Evolutionary conservation across 495 filamentous ascomycete species (phyloP), one percentile per base, ranked within the genome.

Genomic region (Tuber calosporum): DNA sequence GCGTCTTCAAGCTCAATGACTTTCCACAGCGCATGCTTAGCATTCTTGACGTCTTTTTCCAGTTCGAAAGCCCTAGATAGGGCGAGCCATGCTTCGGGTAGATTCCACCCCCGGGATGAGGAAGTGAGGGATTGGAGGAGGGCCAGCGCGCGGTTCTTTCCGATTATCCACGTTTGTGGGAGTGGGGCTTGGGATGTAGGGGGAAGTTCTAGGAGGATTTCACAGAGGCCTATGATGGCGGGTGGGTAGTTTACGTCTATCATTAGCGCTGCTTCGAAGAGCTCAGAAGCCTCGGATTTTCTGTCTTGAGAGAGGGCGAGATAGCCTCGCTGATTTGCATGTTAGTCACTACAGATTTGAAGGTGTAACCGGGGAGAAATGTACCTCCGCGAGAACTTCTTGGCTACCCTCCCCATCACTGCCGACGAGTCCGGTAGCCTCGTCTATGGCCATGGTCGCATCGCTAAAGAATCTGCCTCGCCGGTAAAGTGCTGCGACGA

Each of bases 51-150:
- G 84, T 97, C 91, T 9, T 90, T 91, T 69, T 90, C 90, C 72
- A 90, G 88, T 83, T 97, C 94, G 77, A 96, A 91, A 67, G 90
- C 93, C 75, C 92, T 84, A 1, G 95, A 92, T 22, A 99, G 87
- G 15, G 89, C 89, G 79, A 90, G 93, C 95, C 95, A 99, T 30
- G 94, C 95, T 81, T 97, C 95, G n/a, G 90, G 89, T 79, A 90
- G 87, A 82, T 97, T 92, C 96, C 96, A 98, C 7, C 93, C 94
- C 39, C 83, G 85, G n/a, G 93, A 93, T 4, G 92, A 86, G 83
- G 91, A 94, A 2, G 93, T 97, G 71, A 98, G 85, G 2, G 87
- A 86, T 11, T 89, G 90, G 0, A 99, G 87, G 66, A 98, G 86
- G 19, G 88, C 90, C 79, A 92, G 92, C 1, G 96, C 95, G 30